Conservation (phyloP, 2,329 filamentous ascomycete species). For the Botrytis aclada region DNA sequence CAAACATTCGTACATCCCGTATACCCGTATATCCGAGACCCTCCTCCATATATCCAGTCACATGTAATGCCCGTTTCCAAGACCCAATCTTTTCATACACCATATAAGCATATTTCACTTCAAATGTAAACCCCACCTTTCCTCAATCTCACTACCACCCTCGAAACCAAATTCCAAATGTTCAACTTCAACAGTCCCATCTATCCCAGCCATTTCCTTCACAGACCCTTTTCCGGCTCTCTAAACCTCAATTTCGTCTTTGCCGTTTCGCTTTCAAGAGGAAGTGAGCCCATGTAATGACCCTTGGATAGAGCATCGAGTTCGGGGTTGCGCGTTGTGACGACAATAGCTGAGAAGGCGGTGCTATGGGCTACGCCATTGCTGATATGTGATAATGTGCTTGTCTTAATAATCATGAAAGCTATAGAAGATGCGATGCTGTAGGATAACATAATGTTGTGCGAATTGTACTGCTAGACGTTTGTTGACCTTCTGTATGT, state of each 20-base stretch:
- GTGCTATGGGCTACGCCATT: constrained; percentile 22
- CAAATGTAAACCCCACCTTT: background rate
- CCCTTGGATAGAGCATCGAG: constrained; percentile 11
- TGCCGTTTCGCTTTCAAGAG: background rate
- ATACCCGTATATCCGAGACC: background rate
- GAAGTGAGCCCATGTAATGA: constrained; percentile 10
- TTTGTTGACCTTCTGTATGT: background rate
- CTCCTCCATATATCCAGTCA: too few relatives aligned
- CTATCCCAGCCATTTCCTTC: background rate
- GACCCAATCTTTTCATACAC: background rate
- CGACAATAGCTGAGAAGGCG: constrained; percentile 24
- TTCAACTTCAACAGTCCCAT: background rate
- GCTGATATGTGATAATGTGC: constrained; percentile 1
- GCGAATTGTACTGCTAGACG: constrained; percentile 7
- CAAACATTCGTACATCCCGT: background rate
- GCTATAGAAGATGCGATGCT: constrained; percentile 3
- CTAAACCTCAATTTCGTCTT: background rate
- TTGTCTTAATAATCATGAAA: background rate
- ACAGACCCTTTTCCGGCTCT: background rate
- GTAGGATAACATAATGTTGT: constrained; percentile 5
- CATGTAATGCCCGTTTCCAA: background rate
- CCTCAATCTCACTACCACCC: background rate
- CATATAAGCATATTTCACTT: background rate
- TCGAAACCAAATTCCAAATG: background rate
- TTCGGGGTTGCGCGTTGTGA: constrained; percentile 13